Conservation (phyloP, 192 early-diverging fungal species). For the Coemansia sp. region DNA sequence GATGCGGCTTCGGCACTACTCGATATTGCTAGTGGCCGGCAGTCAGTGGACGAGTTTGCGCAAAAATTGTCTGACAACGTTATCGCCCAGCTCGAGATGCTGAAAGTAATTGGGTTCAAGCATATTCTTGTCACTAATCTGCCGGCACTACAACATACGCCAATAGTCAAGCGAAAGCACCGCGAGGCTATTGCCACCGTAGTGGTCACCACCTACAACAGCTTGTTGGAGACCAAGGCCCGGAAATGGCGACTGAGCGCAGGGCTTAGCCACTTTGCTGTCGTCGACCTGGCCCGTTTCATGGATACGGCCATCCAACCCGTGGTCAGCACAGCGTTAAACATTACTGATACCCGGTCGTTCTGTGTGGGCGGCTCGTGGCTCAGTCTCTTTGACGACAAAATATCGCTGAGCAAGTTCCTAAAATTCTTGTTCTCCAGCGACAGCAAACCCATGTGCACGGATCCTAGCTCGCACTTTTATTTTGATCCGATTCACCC, state of each 20-base stretch:
- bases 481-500: constrained; percentile 47
- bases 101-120: constrained; percentile 25
- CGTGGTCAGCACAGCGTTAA: constrained; percentile 3
- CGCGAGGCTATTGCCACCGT: constrained; percentile 9
- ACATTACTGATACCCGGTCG: constrained; percentile 18
- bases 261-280: constrained; percentile 13
- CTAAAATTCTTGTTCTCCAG: constrained; percentile 6
- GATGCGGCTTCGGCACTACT: constrained; percentile 22
- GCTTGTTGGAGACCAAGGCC: constrained; percentile 14
- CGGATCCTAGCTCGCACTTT: constrained; percentile 15
- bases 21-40: constrained; percentile 12
- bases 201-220: constrained; percentile 25
- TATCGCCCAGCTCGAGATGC: constrained; percentile 22
- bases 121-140: constrained; percentile 27
- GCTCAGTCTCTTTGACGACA: constrained; percentile 35
- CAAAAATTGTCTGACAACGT: constrained; percentile 22
- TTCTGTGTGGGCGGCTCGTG: constrained; percentile 30
- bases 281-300: constrained; percentile 26
- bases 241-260: constrained; percentile 9
- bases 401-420: constrained; percentile 5
- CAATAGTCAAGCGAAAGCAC: constrained; percentile 22
- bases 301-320: constrained; percentile 12
- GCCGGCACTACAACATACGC: constrained; percentile 32
- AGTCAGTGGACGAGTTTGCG: constrained; percentile 24
- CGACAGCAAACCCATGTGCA: constrained; percentile 5